Conservation (phyloP, 2,329 filamentous ascomycete species). For the Neophaeococcomyces mojaviensis region DNA sequence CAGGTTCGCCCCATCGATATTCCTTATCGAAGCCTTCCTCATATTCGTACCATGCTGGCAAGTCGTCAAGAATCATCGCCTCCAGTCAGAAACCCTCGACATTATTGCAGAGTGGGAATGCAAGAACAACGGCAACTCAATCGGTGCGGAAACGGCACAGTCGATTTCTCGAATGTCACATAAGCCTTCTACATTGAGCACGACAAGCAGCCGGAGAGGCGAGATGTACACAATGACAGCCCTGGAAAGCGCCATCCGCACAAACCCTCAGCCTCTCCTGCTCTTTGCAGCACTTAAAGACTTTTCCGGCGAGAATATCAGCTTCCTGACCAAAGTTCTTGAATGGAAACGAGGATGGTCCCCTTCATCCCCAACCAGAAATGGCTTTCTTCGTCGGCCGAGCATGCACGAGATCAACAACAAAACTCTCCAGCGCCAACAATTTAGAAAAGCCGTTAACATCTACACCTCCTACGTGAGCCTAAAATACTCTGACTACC, state of each 20-base stretch:
- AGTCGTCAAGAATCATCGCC: conserved; percentile 34
- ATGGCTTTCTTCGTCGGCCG: conserved; percentile 14
- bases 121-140: conserved; percentile 28
- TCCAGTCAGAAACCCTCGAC: conserved; percentile 30
- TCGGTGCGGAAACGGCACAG: conserved; percentile 26
- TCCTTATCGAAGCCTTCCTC: conserved; percentile 56
- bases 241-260: conserved; percentile 52
- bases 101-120: conserved; percentile 33
- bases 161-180: conserved; percentile 26
- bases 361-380: conserved; percentile 4
- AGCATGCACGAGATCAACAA: conserved; percentile 14
- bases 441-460: conserved; percentile 51
- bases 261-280: conserved; percentile 53
- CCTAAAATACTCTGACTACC: conserved; percentile 55
- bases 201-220: conserved; percentile 30
- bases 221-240: conserved; percentile 54
- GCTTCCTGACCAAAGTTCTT: conserved; percentile 53
- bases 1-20: conserved; percentile 51
- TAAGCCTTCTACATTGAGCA: conserved; percentile 33
- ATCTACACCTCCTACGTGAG: conserved; percentile 59
- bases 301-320: conserved; percentile 65
- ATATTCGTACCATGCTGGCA: conserved; percentile 58
- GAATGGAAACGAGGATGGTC: conserved; percentile 46
- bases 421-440: conserved; percentile 36
- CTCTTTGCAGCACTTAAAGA: conserved; percentile 58